Conservation (phyloP, 2,329 filamentous ascomycete genomes). For the Bipolaris oryzae region DNA sequence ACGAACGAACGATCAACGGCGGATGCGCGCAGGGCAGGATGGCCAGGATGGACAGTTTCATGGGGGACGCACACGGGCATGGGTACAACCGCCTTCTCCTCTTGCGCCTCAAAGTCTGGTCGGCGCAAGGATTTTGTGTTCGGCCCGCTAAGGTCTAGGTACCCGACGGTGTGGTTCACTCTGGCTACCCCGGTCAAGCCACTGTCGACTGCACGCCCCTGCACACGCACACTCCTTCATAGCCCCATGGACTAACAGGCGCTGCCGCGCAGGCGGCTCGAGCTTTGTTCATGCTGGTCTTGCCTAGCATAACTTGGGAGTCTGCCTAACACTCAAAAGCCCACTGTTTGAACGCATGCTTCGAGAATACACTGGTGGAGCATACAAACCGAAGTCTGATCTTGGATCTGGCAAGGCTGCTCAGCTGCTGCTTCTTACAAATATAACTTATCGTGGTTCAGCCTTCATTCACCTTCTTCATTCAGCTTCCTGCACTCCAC, state of each 20-base stretch:
- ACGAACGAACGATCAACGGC: constrained; percentile 21
- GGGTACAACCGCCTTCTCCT: constrained; percentile 27
- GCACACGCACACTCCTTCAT: constrained; percentile 22
- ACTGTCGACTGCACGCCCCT: constrained; percentile 17
- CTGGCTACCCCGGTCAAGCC: constrained; percentile 29
- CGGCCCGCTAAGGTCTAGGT: constrained; percentile 41
- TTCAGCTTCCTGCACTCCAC: constrained; percentile 17
- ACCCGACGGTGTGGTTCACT: constrained; percentile 39
- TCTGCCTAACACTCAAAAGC: constrained; percentile 48
- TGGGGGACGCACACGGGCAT: constrained; percentile 20
- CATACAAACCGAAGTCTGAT: constrained; percentile 33
- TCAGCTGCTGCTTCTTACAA: constrained; percentile 29
- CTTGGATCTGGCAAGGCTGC: constrained; percentile 30
- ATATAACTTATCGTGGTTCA: constrained; percentile 41
- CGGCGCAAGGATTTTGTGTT: constrained; percentile 33
- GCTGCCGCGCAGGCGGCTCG: constrained; percentile 45
- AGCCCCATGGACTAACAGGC: constrained; percentile 45
- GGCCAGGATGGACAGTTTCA: constrained; percentile 13
- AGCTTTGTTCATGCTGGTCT: constrained; percentile 33
- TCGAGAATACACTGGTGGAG: constrained; percentile 45
- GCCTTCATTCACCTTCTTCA: constrained; percentile 29
- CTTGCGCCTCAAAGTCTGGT: constrained; percentile 38
- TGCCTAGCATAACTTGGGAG: constrained; percentile 43
- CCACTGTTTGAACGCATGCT: constrained; percentile 34
- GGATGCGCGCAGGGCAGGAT: constrained; percentile 21